phyloP scores from a whole-genome alignment of 2,329 filamentous ascomycete species.

The Malbranchea zuffiana region DNA sequence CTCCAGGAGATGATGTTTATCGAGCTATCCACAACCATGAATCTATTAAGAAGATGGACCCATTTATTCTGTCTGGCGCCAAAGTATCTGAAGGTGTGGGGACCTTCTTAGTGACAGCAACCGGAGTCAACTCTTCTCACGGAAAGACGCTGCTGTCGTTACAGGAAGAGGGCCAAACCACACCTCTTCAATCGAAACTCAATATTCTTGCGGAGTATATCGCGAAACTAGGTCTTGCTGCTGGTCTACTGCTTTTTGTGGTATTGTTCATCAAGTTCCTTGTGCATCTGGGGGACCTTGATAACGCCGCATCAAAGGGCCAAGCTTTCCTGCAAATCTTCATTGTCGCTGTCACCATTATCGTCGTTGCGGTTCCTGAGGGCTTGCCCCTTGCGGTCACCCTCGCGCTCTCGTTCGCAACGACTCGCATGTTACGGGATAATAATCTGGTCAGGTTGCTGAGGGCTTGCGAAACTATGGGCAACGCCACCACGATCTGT shows the following conservation, averaged over 20 bases:
- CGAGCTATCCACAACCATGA: constrained; percentile 51
- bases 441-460: constrained; percentile 52
- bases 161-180: constrained; percentile 64
- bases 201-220: constrained; percentile 70
- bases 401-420: constrained; percentile 51
- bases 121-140: constrained; percentile 62
- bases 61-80: constrained; percentile 70
- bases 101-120: constrained; percentile 62
- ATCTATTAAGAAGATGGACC: constrained; percentile 56
- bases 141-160: constrained; percentile 71
- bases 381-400: constrained; percentile 52
- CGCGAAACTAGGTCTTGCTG: constrained; percentile 60
- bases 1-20: constrained; percentile 52
- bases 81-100: constrained; percentile 68
- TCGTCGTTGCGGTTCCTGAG: constrained; percentile 66
- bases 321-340: constrained; percentile 67
- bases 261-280: constrained; percentile 71
- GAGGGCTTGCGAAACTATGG: constrained; percentile 53
- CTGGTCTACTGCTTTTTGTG: constrained; percentile 64
- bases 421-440: constrained; percentile 52
- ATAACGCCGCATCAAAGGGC: constrained; percentile 33
- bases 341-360: constrained; percentile 68
- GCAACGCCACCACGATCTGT: constrained; percentile 53
- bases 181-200: constrained; percentile 66
- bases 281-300: constrained; percentile 9